These are phyloP conservation scores for Rhizoctonia solani DNA, from an alignment of 1,284 basidiomycete genomes.

Conservation along the genomic window DNA sequence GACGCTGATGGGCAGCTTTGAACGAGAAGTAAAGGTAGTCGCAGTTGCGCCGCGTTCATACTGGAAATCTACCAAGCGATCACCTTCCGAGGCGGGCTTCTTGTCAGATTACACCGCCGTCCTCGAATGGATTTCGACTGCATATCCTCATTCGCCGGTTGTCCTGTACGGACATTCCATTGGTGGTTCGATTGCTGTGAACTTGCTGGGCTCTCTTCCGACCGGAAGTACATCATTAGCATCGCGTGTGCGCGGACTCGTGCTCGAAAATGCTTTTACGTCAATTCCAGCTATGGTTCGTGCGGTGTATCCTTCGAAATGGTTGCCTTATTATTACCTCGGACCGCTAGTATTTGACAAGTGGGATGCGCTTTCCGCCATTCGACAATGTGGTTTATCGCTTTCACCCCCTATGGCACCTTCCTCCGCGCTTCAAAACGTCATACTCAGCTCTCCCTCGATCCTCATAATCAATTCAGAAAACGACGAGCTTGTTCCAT, in stretches of 20 bases:
- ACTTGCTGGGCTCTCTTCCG: constrained; percentile 45
- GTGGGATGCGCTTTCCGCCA: constrained; percentile 52
- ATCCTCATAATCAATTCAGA: constrained; percentile 50
- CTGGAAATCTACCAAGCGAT: constrained; percentile 48
- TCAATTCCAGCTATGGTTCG: constrained; percentile 57
- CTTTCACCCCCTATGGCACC: constrained; percentile 1
- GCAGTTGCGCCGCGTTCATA: constrained; percentile 52
- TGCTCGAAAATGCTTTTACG: constrained; percentile 58
- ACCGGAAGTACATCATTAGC: not conserved
- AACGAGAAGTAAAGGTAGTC: constrained; percentile 43
- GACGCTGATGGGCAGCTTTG: constrained; percentile 6
- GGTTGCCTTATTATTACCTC: constrained; percentile 57
- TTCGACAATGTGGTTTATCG: too few species aligned
- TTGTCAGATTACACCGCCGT: constrained; percentile 50
- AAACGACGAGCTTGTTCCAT: constrained; percentile 55
- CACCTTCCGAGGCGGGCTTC: constrained; percentile 49
- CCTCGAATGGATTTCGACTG: constrained; percentile 45
- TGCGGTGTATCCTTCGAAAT: constrained; percentile 54
- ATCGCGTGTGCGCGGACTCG: constrained; percentile 47
- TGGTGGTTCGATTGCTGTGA: constrained; percentile 53
- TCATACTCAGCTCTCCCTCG: not conserved
- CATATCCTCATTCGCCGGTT: constrained; percentile 46
- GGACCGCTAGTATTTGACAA: constrained; percentile 52
- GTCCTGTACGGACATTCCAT: constrained; percentile 58
- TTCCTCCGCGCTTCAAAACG: constrained; percentile 36